Percentiles rank a stretch among this genome's conserved stretches.
Conservation (phyloP, 345 rosid species). For the Linum lewisii region DNA sequence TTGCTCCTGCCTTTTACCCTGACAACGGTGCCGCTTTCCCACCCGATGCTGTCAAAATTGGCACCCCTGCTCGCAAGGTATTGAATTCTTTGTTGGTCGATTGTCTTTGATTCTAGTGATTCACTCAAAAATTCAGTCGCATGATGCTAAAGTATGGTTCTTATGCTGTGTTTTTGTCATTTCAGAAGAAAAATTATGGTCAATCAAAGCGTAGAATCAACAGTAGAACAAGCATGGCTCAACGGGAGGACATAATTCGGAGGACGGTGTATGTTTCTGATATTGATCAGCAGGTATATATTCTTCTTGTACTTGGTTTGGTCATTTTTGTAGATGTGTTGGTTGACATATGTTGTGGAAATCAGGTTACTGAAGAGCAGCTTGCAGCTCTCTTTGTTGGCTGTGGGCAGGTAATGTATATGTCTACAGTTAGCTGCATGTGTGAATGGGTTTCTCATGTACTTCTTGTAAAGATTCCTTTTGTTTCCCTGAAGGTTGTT, state of each 20-base stretch:
- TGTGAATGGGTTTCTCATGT: background rate
- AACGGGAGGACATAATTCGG: conserved; percentile 71
- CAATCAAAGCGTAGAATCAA: conserved; percentile 71
- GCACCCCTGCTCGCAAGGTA: background rate
- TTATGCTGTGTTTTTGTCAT: conserved; percentile 11
- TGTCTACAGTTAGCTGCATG: conserved; percentile 11
- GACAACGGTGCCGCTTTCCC: background rate
- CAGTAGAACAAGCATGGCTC: conserved; percentile 79
- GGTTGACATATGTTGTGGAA: conserved; percentile 4
- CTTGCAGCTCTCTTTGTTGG: conserved; percentile 74
- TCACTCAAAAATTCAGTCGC: background rate
- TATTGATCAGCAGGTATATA: conserved; percentile 74
- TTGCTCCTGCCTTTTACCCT: background rate
- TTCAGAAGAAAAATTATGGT: conserved; percentile 56
- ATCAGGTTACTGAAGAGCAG: conserved; percentile 93
- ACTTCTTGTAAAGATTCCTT: conserved; percentile 12
- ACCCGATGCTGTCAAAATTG: background rate
- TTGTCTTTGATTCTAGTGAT: background rate
- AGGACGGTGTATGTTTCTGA: conserved; percentile 92
- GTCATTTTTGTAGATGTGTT: background rate
- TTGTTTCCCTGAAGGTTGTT: conserved; percentile 47
- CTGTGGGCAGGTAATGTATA: conserved; percentile 65
- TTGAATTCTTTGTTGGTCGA: background rate
- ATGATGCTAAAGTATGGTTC: conserved; percentile 1
- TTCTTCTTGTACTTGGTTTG: conserved; percentile 2